Evolutionary conservation across 176 grass and related monocot species (phyloP).

Genomic region (Rhynchospora pubera): DNA sequence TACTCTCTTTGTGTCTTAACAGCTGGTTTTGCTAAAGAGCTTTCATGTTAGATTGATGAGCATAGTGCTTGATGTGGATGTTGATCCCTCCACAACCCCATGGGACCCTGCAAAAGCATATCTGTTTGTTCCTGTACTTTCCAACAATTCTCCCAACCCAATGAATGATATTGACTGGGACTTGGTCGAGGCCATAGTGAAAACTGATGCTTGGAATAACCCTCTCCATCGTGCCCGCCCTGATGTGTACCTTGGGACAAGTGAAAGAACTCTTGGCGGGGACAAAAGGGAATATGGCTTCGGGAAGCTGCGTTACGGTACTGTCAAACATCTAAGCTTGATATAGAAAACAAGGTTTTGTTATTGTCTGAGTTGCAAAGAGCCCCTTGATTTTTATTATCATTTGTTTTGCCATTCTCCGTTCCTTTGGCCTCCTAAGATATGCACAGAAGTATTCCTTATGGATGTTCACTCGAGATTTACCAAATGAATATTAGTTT

Average conservation of each 20-base stretch:
- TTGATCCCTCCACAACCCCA: constrained; percentile 93
- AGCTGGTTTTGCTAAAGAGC: constrained; percentile 88
- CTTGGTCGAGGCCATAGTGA: constrained; percentile 72
- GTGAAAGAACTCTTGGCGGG: constrained; percentile 89
- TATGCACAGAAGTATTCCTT: neutral
- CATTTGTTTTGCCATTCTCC: neutral
- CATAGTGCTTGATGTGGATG: constrained; percentile 94
- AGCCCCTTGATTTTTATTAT: neutral
- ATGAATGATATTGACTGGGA: constrained; percentile 83
- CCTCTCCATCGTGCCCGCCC: constrained; percentile 93
- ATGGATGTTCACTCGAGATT: neutral
- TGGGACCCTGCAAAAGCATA: constrained; percentile 97
- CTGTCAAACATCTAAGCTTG: neutral
- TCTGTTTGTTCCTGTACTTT: constrained; percentile 68
- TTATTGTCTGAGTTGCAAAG: neutral
- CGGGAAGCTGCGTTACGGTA: constrained; percentile 70
- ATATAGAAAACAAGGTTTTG: neutral
- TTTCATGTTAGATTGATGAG: constrained; percentile 99
- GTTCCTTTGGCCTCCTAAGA: neutral
- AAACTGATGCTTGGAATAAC: constrained; percentile 86
- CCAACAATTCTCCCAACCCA: constrained; percentile 44
- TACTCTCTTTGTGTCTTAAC: constrained; percentile 26
- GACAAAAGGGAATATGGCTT: constrained; percentile 99
- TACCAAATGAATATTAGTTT: neutral
- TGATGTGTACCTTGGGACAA: constrained; percentile 93